Evolutionary conservation across 176 grass and related monocot genomes (phyloP), one percentile per base, ranked within the genome.

Genomic region (Phoenix dactylifera): DNA sequence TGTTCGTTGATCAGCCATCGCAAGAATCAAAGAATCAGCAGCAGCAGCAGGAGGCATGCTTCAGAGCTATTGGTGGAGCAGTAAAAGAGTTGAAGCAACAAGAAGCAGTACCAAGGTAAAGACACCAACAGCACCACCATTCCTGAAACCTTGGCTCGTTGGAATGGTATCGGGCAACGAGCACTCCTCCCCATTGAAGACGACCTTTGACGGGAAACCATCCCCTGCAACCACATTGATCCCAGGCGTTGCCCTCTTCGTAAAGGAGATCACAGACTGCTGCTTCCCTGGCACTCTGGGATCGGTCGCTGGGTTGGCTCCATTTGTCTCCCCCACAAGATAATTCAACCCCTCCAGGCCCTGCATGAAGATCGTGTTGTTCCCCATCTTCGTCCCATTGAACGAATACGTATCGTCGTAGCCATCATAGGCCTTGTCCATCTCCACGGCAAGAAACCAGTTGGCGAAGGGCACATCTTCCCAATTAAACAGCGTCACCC

Each of bases 401-500:
- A 97, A 97, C 3, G 92, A 97, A 52, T 97, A 97, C 6, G 77
- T 77, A 18, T 84, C 66, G 76, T 91, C 81, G 26, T 79, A 97
- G 15, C 92, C 92, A 0, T 79, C 71, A 26, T 88, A 97, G 1
- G 87, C 84, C 74, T 88, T 76, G 59, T 80, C 73, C 92, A 97
- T 88, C n/a, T 77, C 78, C 44, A 91, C 83, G 52, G 92, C 92
- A 0, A 84, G 55, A 49, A 91, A 97, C 92, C 92, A 97, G 51
- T 91, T 74, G 0, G 78, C 87, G 68, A 91, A 78, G 71, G 85
- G 60, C 0, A 82, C 81, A 6, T 85, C 62, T 1, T 77, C 87
- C 92, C 92, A 97, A 59, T 91, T 97, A 73, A 97, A 97, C 74
- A 97, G 69, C 62, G 92, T 91, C 24, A 97, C 72, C 51, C 92